Evolutionary conservation across 2,329 filamentous ascomycete species (phyloP).

Genomic region (Myriosclerotinia curreyana): DNA sequence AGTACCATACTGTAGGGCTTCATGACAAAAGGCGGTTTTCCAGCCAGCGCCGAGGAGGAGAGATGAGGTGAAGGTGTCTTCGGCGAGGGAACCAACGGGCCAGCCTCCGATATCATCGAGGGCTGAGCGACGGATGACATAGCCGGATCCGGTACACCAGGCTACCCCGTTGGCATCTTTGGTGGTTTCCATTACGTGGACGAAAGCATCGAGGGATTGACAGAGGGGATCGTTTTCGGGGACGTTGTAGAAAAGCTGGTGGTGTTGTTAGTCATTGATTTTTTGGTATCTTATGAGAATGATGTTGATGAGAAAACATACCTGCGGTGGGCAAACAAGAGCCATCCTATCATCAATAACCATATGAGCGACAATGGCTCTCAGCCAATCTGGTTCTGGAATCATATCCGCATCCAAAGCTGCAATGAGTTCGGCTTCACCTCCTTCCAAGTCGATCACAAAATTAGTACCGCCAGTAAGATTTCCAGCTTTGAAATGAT

Average conservation of each 20-base stretch:
- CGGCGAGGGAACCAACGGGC: constrained; percentile 56
- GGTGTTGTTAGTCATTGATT: not conserved
- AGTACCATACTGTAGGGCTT: constrained; percentile 58
- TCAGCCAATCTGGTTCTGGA: constrained; percentile 58
- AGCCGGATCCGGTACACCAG: constrained; percentile 65
- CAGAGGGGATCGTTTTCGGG: constrained; percentile 57
- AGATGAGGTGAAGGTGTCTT: constrained; percentile 59
- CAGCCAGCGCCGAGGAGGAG: constrained; percentile 59
- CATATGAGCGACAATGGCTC: constrained; percentile 57
- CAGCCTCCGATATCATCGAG: constrained; percentile 61
- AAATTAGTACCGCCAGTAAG: constrained; percentile 58
- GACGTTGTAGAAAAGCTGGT: constrained; percentile 58
- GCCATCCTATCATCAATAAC: constrained; percentile 55
- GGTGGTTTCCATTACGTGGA: constrained; percentile 50
- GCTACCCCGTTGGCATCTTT: constrained; percentile 50
- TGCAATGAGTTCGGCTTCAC: constrained; percentile 53
- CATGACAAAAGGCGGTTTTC: constrained; percentile 59
- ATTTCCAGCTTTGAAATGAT: constrained; percentile 64
- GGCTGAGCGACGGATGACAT: constrained; percentile 56
- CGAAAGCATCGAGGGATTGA: constrained; percentile 54
- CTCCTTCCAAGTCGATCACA: constrained; percentile 49
- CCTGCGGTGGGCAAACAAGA: constrained; percentile 57
- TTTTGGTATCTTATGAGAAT: not conserved
- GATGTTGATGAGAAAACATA: constrained; percentile 20
- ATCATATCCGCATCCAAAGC: constrained; percentile 68